Base-by-base conservation (phyloP, 768 basidiomycete species). In the Coprinopsis marcescibilis region DNA sequence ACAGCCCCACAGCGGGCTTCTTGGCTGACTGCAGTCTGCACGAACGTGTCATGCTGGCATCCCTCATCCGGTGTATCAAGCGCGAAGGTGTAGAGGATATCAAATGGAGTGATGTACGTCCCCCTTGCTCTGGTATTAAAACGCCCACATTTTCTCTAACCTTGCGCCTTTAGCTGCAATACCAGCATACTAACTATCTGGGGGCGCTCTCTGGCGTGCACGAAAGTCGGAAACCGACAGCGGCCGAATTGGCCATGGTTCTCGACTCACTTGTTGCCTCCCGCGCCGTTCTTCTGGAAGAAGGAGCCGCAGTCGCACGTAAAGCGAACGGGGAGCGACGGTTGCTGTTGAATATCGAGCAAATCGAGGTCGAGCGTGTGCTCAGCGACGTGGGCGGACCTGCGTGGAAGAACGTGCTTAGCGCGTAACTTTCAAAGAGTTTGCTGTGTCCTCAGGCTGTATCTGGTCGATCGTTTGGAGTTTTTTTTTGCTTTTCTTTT, bases 71-170 rank as follows among this genome's bases (percentile, higher is more conserved):
- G 56, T 91, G 89, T 58, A 75, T 89, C 35, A 81, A 83, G 60
- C 73, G 86, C 35, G 83, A 87, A 51, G 93, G 93, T 21, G 76
- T 97, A 0, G 84, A 90, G 43, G 90, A 93, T 66, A 83, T 97
- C 39, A 79, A 79, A 55, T 93, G 88, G 88, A 75, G 76, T 21
- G 85, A 89, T 52, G 86, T 92, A 44, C 50, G 76, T 66, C 50
- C 24, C 19, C 45, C 45, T 32, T 25, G 32, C 29, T 6, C 17
- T 23, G 21, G 21, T 33, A 19, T n/a, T 15, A 4, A n/a, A 27
- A 4, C 7, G 20, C 3, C 37, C 13, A 26, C 24, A 20, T 34
- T 41, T 35, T n/a, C 27, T 27, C 3, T 45, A 17, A n/a, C n/a
- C 41, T 33, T 25, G 45, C 11, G 42, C 39, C 44, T 32, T 4